phyloP scores from a whole-genome alignment of 768 basidiomycete genomes.

The Agaricus sinodeliciosus region DNA sequence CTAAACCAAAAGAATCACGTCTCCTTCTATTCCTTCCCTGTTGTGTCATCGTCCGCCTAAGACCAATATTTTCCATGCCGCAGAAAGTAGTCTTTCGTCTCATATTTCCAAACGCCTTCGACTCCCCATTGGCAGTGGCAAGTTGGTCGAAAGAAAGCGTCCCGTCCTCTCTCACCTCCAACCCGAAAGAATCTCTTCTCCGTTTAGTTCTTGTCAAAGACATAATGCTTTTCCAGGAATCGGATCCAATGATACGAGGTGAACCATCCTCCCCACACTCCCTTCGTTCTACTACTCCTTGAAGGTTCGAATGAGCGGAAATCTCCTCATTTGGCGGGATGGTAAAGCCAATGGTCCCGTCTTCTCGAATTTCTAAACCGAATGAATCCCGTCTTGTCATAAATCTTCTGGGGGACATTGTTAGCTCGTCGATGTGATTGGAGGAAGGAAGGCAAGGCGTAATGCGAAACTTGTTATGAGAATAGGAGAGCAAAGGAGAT shows the following conservation, averaged over 20 bases:
- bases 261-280: background rate
- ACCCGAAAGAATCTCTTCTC: constrained; percentile 3
- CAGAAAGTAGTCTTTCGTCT: background rate
- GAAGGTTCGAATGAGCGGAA: too few relatives aligned
- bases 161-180: background rate
- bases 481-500: background rate
- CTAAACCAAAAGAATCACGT: constrained; percentile 2
- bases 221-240: background rate
- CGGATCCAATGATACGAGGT: background rate
- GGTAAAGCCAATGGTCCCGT: background rate
- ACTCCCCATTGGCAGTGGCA: background rate
- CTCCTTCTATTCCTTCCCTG: background rate
- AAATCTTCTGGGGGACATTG: background rate
- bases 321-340: background rate
- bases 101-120: background rate
- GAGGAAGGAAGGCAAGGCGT: background rate
- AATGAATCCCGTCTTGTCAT: background rate
- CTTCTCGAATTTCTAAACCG: background rate
- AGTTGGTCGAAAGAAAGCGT: constrained; percentile 1
- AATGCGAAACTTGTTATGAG: background rate
- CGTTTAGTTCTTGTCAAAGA: background rate
- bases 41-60: background rate
- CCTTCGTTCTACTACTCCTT: background rate
- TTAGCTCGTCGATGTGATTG: background rate
- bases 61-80: background rate